These are phyloP conservation scores for Cordyceps cateniannulata DNA, from an alignment of 2,329 filamentous ascomycete genomes.

Conservation along the genomic window DNA sequence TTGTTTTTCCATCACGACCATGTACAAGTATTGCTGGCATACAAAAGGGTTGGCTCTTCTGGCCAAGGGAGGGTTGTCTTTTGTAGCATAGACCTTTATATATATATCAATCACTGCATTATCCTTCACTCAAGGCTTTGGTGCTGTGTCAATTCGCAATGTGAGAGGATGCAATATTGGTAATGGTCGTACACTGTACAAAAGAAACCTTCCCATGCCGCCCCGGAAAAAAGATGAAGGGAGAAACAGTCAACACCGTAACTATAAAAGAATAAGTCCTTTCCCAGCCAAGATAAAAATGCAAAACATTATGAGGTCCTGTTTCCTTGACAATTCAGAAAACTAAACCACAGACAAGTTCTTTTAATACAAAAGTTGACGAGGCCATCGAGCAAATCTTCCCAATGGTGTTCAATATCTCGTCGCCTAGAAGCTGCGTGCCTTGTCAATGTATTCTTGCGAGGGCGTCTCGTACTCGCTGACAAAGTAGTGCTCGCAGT, in stretches of 20 bases:
- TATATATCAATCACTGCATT: neutral
- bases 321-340: neutral
- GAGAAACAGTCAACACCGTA: neutral
- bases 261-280: neutral
- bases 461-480: slow-evolving; percentile 67
- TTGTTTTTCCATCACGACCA: neutral
- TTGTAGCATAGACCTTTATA: neutral
- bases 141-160: neutral
- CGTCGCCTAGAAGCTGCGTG: slow-evolving; percentile 36
- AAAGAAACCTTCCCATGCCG: neutral
- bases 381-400: no score
- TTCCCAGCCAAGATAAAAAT: neutral
- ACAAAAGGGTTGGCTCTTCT: no score
- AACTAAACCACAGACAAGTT: neutral
- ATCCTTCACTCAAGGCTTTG: neutral
- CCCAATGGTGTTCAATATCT: no score
- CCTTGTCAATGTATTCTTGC: slow-evolving; percentile 66
- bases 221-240: neutral
- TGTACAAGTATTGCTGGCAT: slow-evolving; percentile 6
- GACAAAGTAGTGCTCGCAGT: slow-evolving; percentile 71
- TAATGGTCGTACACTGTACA: neutral
- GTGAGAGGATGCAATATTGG: neutral
- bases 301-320: neutral
- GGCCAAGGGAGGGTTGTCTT: neutral
- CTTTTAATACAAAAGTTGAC: neutral